Evolutionary conservation across 2,329 filamentous ascomycete genomes (phyloP).

Genomic region (Neofusicoccum laricinum): DNA sequence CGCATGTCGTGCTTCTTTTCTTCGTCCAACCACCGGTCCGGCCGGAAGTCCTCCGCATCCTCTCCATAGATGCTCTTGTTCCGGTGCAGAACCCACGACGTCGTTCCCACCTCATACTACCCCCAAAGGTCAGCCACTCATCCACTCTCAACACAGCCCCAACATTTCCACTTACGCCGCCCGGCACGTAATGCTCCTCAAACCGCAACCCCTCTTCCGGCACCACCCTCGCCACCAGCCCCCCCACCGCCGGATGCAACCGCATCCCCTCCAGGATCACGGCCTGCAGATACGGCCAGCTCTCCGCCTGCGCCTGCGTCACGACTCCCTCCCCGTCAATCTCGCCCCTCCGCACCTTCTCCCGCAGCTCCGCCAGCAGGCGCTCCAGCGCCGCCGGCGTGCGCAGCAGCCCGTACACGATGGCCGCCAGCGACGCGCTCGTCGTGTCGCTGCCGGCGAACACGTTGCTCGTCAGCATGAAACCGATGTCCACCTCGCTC

Average conservation of each 20-base stretch:
- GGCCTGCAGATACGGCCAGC: conserved; percentile 28
- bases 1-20: conserved; percentile 14
- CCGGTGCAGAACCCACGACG: not conserved
- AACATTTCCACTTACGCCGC: not conserved
- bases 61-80: conserved; percentile 38
- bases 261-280: conserved; percentile 29
- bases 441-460: conserved; percentile 38
- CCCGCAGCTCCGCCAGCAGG: conserved; percentile 22
- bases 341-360: not conserved
- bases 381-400: conserved; percentile 26
- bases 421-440: conserved; percentile 27
- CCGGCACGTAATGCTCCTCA: not conserved
- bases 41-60: conserved; percentile 46
- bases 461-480: not conserved
- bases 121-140: too few species aligned
- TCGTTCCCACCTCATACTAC: not conserved
- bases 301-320: conserved; percentile 19
- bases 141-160: too few species aligned
- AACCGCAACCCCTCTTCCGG: not conserved
- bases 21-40: conserved; percentile 47
- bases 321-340: conserved; percentile 17
- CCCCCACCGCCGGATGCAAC: conserved; percentile 18
- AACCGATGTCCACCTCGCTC: not conserved
- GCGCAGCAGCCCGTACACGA: conserved; percentile 38
- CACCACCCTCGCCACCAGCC: conserved; percentile 19